Evolutionary conservation across 2,329 filamentous ascomycete genomes (phyloP), one percentile per base, ranked within the genome.

Genomic region (Alternaria arborescens): DNA sequence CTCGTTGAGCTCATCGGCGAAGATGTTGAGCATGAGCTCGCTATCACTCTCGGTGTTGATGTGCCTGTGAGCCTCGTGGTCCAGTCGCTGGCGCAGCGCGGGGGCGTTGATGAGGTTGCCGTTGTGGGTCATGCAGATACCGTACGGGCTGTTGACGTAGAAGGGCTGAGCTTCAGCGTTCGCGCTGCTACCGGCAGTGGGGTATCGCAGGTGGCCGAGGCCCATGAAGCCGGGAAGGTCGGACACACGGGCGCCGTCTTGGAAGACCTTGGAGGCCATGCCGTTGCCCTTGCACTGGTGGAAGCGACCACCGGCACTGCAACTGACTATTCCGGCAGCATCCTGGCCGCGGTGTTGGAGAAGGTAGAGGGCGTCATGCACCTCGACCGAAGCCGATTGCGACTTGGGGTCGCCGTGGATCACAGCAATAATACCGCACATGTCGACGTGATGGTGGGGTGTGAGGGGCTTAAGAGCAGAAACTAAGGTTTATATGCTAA

Each of bases 271-370:
- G 59, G 89, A 87, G 41, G 91, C 93, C 86, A 97, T 90, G 56
- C 93, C 94, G 75, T 93, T 93, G 67, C 93, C 93, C 82, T 97
- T 97, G 83, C 91, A 91, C 77, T 96, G 92, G 77, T 90, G 94
- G 68, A 97, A 90, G 43, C 92, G 86, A 63, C 94, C 93, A 36
- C 91, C 91, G 14, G 82, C 85, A 69, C 86, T 89, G 84, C 84
- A 93, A 71, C 83, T 91, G 51, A 93, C 88, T 69, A 97, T 94
- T 65, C 93, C 93, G 56, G 89, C 91, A 51, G 93, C 93, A 89
- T 97, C 93, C 78, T 96, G 93, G 54, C 92, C 92, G 73, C 91
- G 87, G 77, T 93, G 75, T 61, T 78, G 75, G 32, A 78, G 73
- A 18, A 78, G 70, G 44, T 77, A 78, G 26, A 78, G 67, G 22